Evolutionary conservation across 129 eudicot species (phyloP), one percentile per base, ranked within the genome.

Genomic region (Apium graveolens): DNA sequence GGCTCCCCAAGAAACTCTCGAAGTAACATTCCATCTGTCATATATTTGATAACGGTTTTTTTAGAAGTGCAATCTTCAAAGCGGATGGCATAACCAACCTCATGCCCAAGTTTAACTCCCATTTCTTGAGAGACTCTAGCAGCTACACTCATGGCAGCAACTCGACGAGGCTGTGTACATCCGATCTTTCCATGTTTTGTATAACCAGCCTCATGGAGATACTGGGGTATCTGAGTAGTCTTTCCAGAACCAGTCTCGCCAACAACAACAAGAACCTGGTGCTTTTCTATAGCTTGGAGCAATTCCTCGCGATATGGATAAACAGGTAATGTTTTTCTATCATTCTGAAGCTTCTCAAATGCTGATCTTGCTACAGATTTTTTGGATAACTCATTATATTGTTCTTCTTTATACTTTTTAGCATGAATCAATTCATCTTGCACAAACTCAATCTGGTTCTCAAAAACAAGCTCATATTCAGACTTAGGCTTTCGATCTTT

Each of bases 51-150:
- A 68, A 87, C 79, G 24, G 91, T 87, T 69, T 80, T 82, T 51
- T 85, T 86, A 20, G 88, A 87, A 41, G 88, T 87, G 77, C 85
- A 85, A 53, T 87, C 91, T 87, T 87, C 91, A 75, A 85, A 87
- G 1, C 86, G 83, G 66, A 85, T 87, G 16, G 88, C 85, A 70
- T 87, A 87, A 14, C 87, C 84, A 74, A 87, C 88, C 86, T 87
- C 81, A 5, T 83, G 78, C 17, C 89, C 89, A 18, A 86, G 86
- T 75, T 80, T 83, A 37, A 80, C 86, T n/a, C 86, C 86, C 86
- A 83, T 65, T 62, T 86, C 87, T 60, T 81, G 48, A 4, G 89
- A 78, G 51, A 83, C 89, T 48, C 89, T 66, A 74, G 89, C 77
- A 73, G 86, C 79, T 29, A 85, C 86, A 70, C 86, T 85, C 88